Percentiles rank a stretch among this genome's conserved stretches.
These are phyloP conservation scores for Zygotorulaspora florentina DNA, from an alignment of 805 yeast species.

Conservation along the genomic window DNA sequence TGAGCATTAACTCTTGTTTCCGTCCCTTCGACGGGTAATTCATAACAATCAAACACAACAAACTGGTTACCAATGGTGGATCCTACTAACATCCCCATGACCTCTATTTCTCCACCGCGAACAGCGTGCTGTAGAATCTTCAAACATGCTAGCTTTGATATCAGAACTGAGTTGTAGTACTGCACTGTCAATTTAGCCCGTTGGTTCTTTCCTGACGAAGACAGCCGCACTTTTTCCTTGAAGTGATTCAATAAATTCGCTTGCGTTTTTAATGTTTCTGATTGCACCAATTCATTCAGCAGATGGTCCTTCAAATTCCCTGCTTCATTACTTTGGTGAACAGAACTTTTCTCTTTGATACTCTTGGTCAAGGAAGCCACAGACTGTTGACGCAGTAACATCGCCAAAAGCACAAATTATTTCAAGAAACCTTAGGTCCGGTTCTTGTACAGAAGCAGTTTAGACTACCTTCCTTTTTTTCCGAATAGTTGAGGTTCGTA, in stretches of 20 bases:
- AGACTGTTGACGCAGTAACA: conserved; percentile 8
- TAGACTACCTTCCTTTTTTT: no score
- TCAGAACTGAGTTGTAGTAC: conserved; percentile 24
- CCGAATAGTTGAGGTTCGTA: not conserved
- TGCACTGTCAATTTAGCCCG: conserved; percentile 5
- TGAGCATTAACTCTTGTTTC: conserved; percentile 95
- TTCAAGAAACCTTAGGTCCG: no score
- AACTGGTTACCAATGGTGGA: conserved; percentile 52
- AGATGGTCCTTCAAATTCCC: not conserved
- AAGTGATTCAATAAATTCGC: conserved; percentile 1
- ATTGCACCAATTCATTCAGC: not conserved
- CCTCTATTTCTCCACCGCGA: conserved; percentile 80
- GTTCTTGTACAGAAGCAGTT: no score
- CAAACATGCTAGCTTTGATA: conserved; percentile 66
- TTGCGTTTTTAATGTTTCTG: conserved; percentile 1
- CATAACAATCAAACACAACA: conserved; percentile 74
- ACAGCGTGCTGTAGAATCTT: conserved; percentile 80
- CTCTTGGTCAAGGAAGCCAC: conserved; percentile 6
- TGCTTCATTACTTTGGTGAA: not conserved
- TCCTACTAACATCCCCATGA: conserved; percentile 95
- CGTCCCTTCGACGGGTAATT: conserved; percentile 92
- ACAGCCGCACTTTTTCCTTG: not conserved
- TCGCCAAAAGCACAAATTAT: not conserved
- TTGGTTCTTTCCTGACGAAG: not conserved
- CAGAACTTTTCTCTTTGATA: not conserved